These are phyloP conservation scores for Hanseniaspora jakobsenii DNA, from an alignment of 805 yeast genomes.

Conservation along the genomic window DNA sequence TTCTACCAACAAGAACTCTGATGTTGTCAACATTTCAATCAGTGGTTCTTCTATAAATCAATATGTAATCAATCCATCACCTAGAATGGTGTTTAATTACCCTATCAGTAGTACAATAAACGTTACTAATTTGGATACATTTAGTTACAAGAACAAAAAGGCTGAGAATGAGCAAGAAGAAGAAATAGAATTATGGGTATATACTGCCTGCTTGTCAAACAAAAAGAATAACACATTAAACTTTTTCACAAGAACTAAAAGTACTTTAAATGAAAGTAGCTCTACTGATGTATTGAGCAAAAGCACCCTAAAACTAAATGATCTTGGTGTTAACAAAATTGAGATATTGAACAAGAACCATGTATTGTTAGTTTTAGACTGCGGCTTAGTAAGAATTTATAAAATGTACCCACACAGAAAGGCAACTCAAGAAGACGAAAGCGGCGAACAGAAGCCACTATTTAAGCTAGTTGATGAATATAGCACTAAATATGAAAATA, in stretches of 20 bases:
- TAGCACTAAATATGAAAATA: constrained; percentile 21
- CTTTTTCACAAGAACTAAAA: constrained; percentile 16
- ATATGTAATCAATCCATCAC: constrained; percentile 29
- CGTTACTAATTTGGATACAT: constrained; percentile 27
- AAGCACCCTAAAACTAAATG: constrained; percentile 17
- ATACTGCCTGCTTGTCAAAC: constrained; percentile 18
- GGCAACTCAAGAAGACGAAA: constrained; percentile 17
- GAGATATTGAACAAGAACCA: constrained; percentile 19
- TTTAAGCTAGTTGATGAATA: constrained; percentile 20
- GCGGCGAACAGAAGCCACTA: background rate
- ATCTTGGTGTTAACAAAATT: constrained; percentile 19
- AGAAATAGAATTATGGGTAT: constrained; percentile 22
- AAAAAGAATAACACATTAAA: constrained; percentile 21
- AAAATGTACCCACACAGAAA: constrained; percentile 15
- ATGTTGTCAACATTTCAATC: constrained; percentile 27
- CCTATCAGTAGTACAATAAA: constrained; percentile 28
- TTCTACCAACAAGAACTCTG: constrained; percentile 19
- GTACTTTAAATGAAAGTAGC: constrained; percentile 16
- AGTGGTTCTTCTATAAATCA: constrained; percentile 29
- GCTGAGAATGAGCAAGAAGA: constrained; percentile 14
- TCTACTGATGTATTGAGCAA: constrained; percentile 18
- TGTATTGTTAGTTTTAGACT: constrained; percentile 23
- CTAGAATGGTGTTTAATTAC: constrained; percentile 25
- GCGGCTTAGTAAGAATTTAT: constrained; percentile 25
- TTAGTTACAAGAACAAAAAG: constrained; percentile 15